phyloP scores from a whole-genome alignment of 2,329 filamentous ascomycete species.

The Penicillium sp. region DNA sequence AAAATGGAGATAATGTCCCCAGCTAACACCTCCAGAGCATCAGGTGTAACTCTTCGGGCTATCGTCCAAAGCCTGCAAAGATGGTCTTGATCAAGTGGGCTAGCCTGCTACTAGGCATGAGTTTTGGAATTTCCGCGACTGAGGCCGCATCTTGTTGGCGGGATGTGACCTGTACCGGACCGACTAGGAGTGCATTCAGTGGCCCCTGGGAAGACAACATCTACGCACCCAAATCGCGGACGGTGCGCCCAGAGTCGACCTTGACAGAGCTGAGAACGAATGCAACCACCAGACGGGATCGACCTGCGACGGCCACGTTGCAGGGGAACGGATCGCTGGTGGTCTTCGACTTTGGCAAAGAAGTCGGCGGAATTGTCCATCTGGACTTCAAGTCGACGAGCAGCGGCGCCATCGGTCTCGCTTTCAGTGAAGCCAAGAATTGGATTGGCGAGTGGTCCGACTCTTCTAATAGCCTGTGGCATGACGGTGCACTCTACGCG shows the following conservation, averaged over 20 bases:
- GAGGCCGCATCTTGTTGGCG: conserved; percentile 47
- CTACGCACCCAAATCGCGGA: conserved; percentile 50
- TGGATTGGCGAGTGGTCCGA: conserved; percentile 46
- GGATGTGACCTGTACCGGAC: conserved; percentile 49
- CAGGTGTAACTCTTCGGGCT: not conserved
- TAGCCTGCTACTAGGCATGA: conserved; percentile 8
- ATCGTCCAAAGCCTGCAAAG: not conserved
- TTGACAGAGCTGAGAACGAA: conserved; percentile 33
- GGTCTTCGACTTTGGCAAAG: conserved; percentile 54
- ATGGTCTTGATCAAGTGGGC: conserved; percentile 13
- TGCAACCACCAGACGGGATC: conserved; percentile 18
- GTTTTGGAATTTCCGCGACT: conserved; percentile 11
- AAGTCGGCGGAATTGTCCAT: conserved; percentile 52
- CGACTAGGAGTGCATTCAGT: conserved; percentile 47
- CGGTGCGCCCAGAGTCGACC: conserved; percentile 43
- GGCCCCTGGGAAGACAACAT: conserved; percentile 56
- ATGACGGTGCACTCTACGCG: conserved; percentile 39
- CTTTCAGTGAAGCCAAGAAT: conserved; percentile 46
- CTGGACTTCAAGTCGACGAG: conserved; percentile 45
- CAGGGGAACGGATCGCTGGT: conserved; percentile 47
- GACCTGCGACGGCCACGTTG: conserved; percentile 29
- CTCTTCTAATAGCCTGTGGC: conserved; percentile 43
- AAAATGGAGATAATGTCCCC: not conserved
- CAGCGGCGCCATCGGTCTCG: conserved; percentile 39
- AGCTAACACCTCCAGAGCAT: not conserved